Evolutionary conservation across 805 yeast genomes (phyloP).

Genomic region (Helenozyma baotianmanensis): DNA sequence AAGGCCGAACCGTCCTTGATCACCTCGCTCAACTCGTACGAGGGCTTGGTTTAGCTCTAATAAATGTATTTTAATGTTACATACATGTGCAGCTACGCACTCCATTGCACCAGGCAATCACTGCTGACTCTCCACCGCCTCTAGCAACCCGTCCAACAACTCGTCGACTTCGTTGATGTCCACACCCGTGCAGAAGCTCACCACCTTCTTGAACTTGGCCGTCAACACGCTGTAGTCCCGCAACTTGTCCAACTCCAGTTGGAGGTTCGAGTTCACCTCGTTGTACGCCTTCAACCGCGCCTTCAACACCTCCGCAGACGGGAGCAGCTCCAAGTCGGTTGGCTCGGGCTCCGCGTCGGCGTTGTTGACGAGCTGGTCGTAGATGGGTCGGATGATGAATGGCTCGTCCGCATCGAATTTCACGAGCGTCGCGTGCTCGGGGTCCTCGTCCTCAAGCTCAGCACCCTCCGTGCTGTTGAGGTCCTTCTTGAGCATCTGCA

Average conservation of each 20-base stretch:
- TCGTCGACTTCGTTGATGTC: conserved; percentile 75
- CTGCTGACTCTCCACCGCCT: conserved; percentile 77
- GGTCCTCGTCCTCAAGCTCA: conserved; percentile 33
- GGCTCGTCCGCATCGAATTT: conserved; percentile 88
- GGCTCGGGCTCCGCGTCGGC: conserved; percentile 24
- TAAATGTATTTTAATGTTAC: neutral
- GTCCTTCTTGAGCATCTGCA: conserved; percentile 24
- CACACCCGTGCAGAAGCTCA: conserved; percentile 85
- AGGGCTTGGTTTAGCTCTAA: conserved; percentile 69
- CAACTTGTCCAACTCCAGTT: conserved; percentile 48
- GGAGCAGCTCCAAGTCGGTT: conserved; percentile 32
- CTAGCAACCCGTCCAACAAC: conserved; percentile 76
- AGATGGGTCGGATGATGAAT: conserved; percentile 64
- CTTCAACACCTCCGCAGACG: conserved; percentile 47
- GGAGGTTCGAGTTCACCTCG: conserved; percentile 58
- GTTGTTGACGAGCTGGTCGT: conserved; percentile 41
- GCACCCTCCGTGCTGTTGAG: neutral
- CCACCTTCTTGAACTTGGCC: conserved; percentile 78
- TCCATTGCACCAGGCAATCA: too few relatives aligned
- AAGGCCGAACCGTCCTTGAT: conserved; percentile 74
- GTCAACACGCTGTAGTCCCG: conserved; percentile 39
- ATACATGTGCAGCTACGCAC: too few relatives aligned
- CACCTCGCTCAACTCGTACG: conserved; percentile 73
- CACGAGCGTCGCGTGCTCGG: conserved; percentile 55
- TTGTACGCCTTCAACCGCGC: conserved; percentile 82